Evolutionary conservation across 225 moss, liverwort and hornwort species (phyloP), one percentile per base, ranked within the genome.

Genomic region (Bryum argenteum): DNA sequence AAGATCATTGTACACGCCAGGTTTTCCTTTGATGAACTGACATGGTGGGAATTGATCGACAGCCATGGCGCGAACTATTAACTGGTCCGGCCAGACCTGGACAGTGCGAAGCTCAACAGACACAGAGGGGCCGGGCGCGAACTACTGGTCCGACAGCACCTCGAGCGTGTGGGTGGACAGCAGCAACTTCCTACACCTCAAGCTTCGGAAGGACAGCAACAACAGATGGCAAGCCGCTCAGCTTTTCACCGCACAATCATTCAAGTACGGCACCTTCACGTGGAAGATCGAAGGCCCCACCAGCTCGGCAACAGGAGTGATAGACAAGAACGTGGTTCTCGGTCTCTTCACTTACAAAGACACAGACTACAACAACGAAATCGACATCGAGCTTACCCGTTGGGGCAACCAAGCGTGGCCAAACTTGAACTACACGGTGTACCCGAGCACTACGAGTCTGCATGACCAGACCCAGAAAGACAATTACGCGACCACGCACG

Each of bases 211-310:
- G 20, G 33, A 58, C 37, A 14, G 70, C 20, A 48, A 37, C 15
- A 48, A 48, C 44, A 17, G 43, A 8, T 69, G 57, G 59, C 59
- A 47, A 0, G 54, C 59, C 0, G 18, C 20, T 13, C 33, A 70
- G 15, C 19, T 59, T 26, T 33, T 20, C 37, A 70, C 48, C 12
- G 15, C 28, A 45, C 6, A 19, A 37, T 33, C 59, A 33, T 60
- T 70, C 59, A 37, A 37, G 15, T 47, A 5, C 15, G 48, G 70
- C 14, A 58, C 28, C 2, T 70, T 59, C 33, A 26, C 20, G 47
- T 47, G 59, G 59, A 58, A 59, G 59, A 70, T 70, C 48, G 59
- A 59, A 37, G 48, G 47, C 8, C 70, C 70, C 33, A 44, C 44
- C 10, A 69, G 26, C 57, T 54, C 18, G 4, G 17, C 12, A 0